Percentiles rank a stretch among this genome's conserved stretches.
Evolutionary conservation across 345 rosid species (phyloP).

Genomic region (Camelina sativa): DNA sequence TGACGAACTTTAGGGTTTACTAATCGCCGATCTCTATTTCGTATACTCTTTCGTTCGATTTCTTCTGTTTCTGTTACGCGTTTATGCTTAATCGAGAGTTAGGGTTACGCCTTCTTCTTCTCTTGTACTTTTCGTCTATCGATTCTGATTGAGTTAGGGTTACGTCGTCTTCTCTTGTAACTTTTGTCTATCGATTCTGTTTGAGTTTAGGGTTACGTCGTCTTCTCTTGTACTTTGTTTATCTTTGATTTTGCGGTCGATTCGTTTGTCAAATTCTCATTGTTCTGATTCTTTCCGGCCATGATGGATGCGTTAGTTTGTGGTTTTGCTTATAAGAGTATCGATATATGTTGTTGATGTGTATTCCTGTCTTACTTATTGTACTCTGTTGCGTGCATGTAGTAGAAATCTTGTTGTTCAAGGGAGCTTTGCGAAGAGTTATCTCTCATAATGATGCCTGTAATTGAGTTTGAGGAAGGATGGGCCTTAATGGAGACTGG

Average conservation of each 20-base stretch:
- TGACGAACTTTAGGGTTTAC: conserved; percentile 7
- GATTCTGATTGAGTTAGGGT: no score
- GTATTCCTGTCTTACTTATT: not conserved
- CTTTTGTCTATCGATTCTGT: no score
- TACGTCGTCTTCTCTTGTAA: no score
- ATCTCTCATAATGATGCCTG: conserved; percentile 45
- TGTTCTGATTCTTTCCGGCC: not conserved
- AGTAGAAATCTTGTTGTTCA: not conserved
- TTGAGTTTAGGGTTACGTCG: not conserved
- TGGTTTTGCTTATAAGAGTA: not conserved
- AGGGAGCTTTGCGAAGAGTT: not conserved
- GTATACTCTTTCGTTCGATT: not conserved
- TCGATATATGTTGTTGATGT: not conserved
- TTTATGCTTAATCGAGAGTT: not conserved
- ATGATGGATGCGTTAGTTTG: not conserved
- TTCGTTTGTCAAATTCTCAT: not conserved
- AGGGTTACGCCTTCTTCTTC: not conserved
- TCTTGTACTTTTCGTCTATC: not conserved
- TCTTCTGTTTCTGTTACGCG: not conserved
- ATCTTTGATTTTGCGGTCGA: not conserved
- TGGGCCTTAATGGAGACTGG: conserved; percentile 64
- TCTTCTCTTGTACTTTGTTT: not conserved
- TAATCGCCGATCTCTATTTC: conserved; percentile 1
- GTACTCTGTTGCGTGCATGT: no score
- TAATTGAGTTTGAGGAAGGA: conserved; percentile 58